Base-by-base conservation (phyloP, 129 eudicot species). In the Ambrosia trifida region DNA sequence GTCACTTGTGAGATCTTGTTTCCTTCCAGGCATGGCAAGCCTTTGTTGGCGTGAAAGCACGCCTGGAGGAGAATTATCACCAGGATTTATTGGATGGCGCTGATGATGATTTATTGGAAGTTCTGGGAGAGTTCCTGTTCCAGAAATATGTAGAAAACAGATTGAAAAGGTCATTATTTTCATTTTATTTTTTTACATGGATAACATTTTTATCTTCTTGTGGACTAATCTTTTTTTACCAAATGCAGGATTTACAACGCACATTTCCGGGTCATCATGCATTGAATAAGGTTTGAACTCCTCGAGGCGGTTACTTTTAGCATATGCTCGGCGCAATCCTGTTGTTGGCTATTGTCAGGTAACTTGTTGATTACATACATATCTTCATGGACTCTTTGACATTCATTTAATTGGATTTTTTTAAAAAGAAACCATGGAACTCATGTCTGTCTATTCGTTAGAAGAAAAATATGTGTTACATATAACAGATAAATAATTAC, bases 211-310 rank as follows among this genome's bases (percentile, higher is more conserved):
- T 46, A 11, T 24, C 65, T 72, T 57, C 62, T 30, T 11, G 20
- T 64, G 72, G 58, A 71, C 91, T 86, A 64, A 84, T 40, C 6
- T 68, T 38, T 77, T 68, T 31, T 59, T 12, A 40, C 61, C 52
- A 6, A 62, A 20, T 63, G 78, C 88, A 95, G 99, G 99, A 95
- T 83, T 72, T 95, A 76, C 94, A 86, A 35, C 83, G 99, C 64
- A 95, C 99, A 45, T 95, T 95, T 95, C 99, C 99, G 1, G 99
- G 97, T 69, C 99, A 95, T 84, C 99, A 97, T 80, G 99, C 99
- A 17, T 53, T 95, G 58, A 82, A 90, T 64, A 80, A 63, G 99
- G 99, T 59, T 77, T 96, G 82, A 81, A 79, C 80, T 95, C 99
- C 24, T 84, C 90, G 72, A 83, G 99, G 79, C 89, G 97, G 69